phyloP scores from a whole-genome alignment of 2,329 filamentous ascomycete species.

The Alternaria sp. region DNA sequence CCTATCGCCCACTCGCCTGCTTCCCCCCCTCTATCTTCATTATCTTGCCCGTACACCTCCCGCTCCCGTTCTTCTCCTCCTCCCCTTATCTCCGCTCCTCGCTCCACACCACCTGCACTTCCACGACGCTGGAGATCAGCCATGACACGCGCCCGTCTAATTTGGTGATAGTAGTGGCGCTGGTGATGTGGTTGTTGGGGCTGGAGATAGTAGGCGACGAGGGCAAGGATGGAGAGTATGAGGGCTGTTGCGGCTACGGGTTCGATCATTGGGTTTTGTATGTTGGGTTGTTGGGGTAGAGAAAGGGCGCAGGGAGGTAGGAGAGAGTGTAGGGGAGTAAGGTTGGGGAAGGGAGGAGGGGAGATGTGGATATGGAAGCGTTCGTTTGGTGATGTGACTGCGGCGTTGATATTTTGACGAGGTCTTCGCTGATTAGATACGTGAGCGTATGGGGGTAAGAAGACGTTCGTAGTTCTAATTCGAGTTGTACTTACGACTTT shows the following conservation, averaged over 20 bases:
- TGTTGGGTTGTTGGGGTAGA: background rate
- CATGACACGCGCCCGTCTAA: fast-evolving
- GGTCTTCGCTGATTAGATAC: background rate
- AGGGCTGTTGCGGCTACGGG: background rate
- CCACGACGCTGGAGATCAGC: background rate
- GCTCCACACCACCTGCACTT: fast-evolving
- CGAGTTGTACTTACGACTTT: fast-evolving
- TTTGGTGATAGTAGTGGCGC: background rate
- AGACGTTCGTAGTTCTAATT: background rate
- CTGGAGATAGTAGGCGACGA: background rate
- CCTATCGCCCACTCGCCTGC: background rate
- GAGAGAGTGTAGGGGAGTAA: no score
- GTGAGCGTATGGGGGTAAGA: background rate
- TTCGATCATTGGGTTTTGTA: background rate
- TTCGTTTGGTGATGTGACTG: background rate
- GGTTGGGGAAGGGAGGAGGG: background rate
- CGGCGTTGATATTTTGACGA: background rate
- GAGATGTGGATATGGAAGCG: background rate
- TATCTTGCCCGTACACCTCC: background rate
- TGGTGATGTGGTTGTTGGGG: background rate
- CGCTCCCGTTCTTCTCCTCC: no score
- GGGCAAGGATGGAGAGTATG: background rate
- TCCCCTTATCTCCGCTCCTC: background rate
- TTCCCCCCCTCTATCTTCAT: background rate
- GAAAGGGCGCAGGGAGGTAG: no score